Base-by-base conservation (phyloP, 345 rosid species). In the Abelmoschus esculentus region DNA sequence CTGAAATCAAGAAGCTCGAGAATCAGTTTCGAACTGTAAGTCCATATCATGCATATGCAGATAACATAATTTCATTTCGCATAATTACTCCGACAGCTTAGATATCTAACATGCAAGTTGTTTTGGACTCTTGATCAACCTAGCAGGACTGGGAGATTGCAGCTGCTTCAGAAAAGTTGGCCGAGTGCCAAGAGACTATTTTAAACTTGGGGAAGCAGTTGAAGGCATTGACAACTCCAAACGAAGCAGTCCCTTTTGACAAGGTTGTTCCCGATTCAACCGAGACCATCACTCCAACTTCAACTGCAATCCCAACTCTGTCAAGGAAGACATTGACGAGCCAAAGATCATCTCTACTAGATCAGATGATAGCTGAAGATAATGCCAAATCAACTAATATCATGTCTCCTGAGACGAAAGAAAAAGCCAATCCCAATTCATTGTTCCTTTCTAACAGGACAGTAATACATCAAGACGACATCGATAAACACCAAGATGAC, bases 101-200 rank as follows among this genome's bases (percentile, higher is more conserved):
- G 63, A 55, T 36, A 57, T 28, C 18, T 22, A 55, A 19, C 22
- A 56, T 19, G 53, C 5, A 19, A 36, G 55, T 19, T 57, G 3
- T 44, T 44, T 29, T 60, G 12, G 55, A 42, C 32, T 40, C 46
- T 22, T 74, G 66, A 55, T 77, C 29, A 57, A 62, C 61, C 22
- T 71, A 69, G 73, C 87, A 95, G 99, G 87, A 88, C 42, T 75
- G 84, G 88, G 97, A 91, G 84, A 86, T 89, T 73, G 70, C 91
- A 52, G 91, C 91, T 72, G 99, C 99, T 78, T 88, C 99, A 64
- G 91, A 91, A 65, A 95, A 88, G 82, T 78, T 95, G 72, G 97
- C 96, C 0, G 96, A 95, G 79, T 95, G 96, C 80, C 97, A 91
- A 78, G 96, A 89, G 75, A 88, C 96, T 12, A 91, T 95, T 59